Percentiles rank a stretch among this genome's conserved stretches.
Conservation (phyloP, 2,329 filamentous ascomycete genomes). For the Cordyceps javanica region DNA sequence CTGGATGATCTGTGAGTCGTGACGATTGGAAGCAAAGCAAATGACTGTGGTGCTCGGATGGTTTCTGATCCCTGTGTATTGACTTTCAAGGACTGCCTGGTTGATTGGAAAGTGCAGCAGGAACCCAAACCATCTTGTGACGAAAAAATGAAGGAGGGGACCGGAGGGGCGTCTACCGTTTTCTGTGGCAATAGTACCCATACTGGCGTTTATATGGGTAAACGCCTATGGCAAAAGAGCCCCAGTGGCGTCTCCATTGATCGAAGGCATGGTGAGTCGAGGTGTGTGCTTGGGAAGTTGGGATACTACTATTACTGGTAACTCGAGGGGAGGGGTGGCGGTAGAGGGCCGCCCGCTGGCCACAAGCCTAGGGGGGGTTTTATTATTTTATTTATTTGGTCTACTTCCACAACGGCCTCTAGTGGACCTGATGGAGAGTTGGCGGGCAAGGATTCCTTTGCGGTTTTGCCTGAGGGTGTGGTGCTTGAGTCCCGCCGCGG, state of each 20-base stretch:
- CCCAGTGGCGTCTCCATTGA: conserved; percentile 13
- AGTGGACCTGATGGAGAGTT: not conserved
- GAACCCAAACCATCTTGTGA: conserved; percentile 8
- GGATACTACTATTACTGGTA: not conserved
- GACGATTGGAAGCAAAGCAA: not conserved
- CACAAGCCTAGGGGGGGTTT: no score
- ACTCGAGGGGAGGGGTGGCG: not conserved
- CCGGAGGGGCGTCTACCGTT: conserved; percentile 2
- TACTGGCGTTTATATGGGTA: conserved; percentile 10
- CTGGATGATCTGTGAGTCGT: conserved; percentile 6
- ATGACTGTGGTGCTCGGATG: not conserved
- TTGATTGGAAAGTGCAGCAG: not conserved
- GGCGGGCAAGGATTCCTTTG: no score
- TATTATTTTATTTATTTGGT: no score
- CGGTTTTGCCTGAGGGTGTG: no score
- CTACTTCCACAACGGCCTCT: not conserved
- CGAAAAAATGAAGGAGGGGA: conserved; percentile 9
- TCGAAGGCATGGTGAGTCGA: conserved; percentile 1
- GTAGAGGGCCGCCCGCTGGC: no score
- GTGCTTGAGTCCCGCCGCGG: conserved; percentile 12
- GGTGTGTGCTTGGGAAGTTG: not conserved
- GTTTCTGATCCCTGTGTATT: conserved; percentile 1
- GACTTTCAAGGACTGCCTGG: not conserved
- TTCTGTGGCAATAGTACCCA: conserved; percentile 7
- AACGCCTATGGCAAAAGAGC: conserved; percentile 5